Evolutionary conservation across 257 asterid species (phyloP), one percentile per base, ranked within the genome.

Genomic region (Ilex asprella): DNA sequence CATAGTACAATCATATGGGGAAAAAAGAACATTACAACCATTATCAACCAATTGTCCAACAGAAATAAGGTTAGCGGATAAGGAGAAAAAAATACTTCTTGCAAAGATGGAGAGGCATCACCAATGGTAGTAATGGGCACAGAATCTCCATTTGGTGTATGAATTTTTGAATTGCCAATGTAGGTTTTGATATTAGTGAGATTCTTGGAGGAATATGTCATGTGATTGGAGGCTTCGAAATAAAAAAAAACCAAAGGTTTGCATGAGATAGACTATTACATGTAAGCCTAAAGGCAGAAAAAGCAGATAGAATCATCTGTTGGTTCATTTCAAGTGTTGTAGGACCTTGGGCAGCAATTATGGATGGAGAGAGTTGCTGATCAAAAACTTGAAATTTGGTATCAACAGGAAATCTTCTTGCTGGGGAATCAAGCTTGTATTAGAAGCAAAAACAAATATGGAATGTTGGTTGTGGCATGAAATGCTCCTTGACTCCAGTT

Each of bases 141-240:
- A n/a, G 1, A 6, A n/a, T n/a, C 51, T 5, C 67, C 51, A 52
- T 51, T 63, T 30, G 51, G 31, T 11, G 51, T 62, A 12, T 50
- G 58, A 14, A 49, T 62, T 50, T 30, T 10, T 10, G 51, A 1
- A 16, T 13, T 46, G 10, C 50, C 59, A 50, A 14, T 6, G 15
- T 51, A 63, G 2, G 14, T 10, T 6, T 53, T n/a, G 31, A 63
- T 52, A 63, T 63, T 31, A 12, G 31, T 4, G 31, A 63, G 59
- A 5, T 0, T 51, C 27, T 55, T 39, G 5, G 60, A 5, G 6
- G 59, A 63, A 31, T 16, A 16, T 6, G 59, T 53, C 67, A 63
- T 63, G 11, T 63, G 67, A 50, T 63, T 63, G 13, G 59, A 63
- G 5, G 67, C 59, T 13, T 12, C 49, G 7, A 35, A 62, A 16